Conservation (phyloP, 2,329 filamentous ascomycete species). For the Saccharata proteae region DNA sequence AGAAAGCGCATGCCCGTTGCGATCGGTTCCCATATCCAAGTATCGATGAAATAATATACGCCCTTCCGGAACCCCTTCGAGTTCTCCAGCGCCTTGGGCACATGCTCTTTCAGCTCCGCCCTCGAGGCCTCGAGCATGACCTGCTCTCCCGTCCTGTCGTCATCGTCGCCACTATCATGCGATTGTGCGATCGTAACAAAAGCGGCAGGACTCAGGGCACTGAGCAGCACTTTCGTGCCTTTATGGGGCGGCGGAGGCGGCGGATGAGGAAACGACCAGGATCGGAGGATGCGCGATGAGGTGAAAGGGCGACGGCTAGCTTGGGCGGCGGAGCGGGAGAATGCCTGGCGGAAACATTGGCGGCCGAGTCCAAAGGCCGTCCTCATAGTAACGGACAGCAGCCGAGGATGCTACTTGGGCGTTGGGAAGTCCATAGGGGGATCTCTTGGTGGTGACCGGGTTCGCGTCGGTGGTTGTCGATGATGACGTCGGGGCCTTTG, state of each 20-base stretch:
- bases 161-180: constrained; percentile 33
- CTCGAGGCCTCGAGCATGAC: constrained; percentile 79
- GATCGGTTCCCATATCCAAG: constrained; percentile 68
- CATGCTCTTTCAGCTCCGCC: constrained; percentile 59
- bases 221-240: constrained; percentile 1
- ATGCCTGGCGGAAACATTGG: constrained; percentile 34
- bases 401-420: constrained; percentile 6
- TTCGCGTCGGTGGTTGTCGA: not conserved
- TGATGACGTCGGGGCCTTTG: constrained; percentile 6
- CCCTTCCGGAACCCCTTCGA: constrained; percentile 46
- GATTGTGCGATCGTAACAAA: constrained; percentile 40
- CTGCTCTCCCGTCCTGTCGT: constrained; percentile 59
- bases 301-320: constrained; percentile 3
- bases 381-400: constrained; percentile 31
- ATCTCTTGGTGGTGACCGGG: not conserved
- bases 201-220: constrained; percentile 40
- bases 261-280: constrained; percentile 4
- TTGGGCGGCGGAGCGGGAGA: constrained; percentile 13
- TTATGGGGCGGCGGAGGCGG: constrained; percentile 2
- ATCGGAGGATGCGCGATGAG: constrained; percentile 1
- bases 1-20: constrained; percentile 81
- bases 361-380: constrained; percentile 36
- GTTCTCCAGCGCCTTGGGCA: constrained; percentile 50
- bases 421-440: constrained; percentile 5
- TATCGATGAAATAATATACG: constrained; percentile 55